Base-by-base conservation (phyloP, 2,329 filamentous ascomycete genomes). In the Alternaria novae-zelandiae region DNA sequence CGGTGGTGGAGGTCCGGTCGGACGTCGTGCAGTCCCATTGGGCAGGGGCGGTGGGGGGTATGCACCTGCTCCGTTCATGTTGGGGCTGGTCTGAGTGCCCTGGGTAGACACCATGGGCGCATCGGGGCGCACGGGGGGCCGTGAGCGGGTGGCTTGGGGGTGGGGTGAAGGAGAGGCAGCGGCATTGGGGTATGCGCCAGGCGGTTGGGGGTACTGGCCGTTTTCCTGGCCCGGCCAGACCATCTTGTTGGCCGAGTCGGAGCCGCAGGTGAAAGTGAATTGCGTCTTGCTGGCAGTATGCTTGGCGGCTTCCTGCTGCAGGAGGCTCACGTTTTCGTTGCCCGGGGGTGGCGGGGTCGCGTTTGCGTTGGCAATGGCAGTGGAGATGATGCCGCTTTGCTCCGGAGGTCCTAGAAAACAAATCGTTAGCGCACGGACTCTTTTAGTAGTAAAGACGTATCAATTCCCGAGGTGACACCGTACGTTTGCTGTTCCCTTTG, bases 201-300 rank as follows among this genome's bases (percentile, higher is more conserved):
- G 81, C 10, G 79, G 79, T 23, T 81, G 69, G 56, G 80, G 67
- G 67, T 79, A 79, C 46, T 70, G 61, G 46, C 70, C 72, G 67
- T 82, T 84, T 64, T 85, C 83, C 74, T 86, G 83, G 74, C 90
- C 88, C 46, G 92, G 91, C 89, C 91, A 93, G 55, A 90, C 89
- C 78, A 93, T 87, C 59, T 91, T 89, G 63, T 91, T 93, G 1
- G 92, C 90, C 41, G 94, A 93, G 76, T 96, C 93, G 1, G 94
- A 95, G 74, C 96, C 92, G 80, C 94, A 97, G 12, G 93, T 97
- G 77, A 99, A 99, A 10, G 96, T 99, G 78, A 99, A 99, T 72
- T 97, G 93, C 0, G 92, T 91, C 60, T 94, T 93, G 6, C 90
- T 88, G 5, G 92, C 89, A 36, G 86, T 89, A 5, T 87, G 90